These are phyloP conservation scores for Cryptosporidium canis DNA, from an alignment of 169 alveolate species.

Conservation along the genomic window DNA sequence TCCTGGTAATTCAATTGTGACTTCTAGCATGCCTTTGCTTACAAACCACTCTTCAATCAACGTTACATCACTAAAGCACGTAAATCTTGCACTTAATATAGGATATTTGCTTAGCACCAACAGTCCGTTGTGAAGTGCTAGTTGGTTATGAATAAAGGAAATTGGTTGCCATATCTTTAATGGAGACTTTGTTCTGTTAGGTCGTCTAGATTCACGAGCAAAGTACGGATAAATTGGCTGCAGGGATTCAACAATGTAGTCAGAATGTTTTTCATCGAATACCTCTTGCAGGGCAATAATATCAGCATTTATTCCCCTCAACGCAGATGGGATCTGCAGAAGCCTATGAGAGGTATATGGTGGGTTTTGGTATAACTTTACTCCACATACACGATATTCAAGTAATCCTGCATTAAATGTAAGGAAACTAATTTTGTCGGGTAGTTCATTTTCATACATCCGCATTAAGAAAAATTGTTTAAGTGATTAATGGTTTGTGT, in stretches of 20 bases:
- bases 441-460: conserved; percentile 57
- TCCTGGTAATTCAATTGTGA: conserved; percentile 84
- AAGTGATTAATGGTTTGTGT: background rate
- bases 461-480: conserved; percentile 37
- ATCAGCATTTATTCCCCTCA: conserved; percentile 86
- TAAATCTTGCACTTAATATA: conserved; percentile 83
- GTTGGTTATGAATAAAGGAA: conserved; percentile 75
- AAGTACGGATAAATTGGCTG: conserved; percentile 83
- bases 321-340: conserved; percentile 85
- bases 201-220: conserved; percentile 78
- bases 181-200: conserved; percentile 10
- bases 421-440: conserved; percentile 80
- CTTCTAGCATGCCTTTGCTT: conserved; percentile 89
- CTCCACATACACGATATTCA: conserved; percentile 86
- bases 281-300: conserved; percentile 90
- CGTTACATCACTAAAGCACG: conserved; percentile 87
- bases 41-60: conserved; percentile 85
- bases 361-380: conserved; percentile 87
- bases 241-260: conserved; percentile 81
- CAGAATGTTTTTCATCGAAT: conserved; percentile 84
- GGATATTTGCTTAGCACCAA: conserved; percentile 89
- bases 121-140: conserved; percentile 87
- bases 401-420: conserved; percentile 89
- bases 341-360: conserved; percentile 87
- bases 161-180: conserved; percentile 56